Percentiles rank a stretch among this genome's conserved stretches.
These are phyloP conservation scores for Pleurotus citrinopileatus DNA, from an alignment of 768 basidiomycete species.

Conservation along the genomic window DNA sequence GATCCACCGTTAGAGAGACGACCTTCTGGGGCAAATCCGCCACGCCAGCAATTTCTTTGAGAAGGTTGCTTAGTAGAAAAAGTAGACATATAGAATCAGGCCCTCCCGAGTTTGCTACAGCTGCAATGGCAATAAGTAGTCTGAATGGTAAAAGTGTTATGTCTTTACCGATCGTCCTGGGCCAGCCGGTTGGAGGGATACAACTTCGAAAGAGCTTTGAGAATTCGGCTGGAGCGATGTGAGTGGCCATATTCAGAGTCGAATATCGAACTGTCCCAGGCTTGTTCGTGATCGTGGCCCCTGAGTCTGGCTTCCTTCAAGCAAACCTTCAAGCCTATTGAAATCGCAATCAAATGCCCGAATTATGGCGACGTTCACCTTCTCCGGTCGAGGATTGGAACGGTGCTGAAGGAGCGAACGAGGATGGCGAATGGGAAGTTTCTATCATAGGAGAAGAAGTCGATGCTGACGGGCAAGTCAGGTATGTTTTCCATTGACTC, in stretches of 20 bases:
- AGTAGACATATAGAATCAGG: slow-evolving; percentile 81
- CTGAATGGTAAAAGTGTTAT: neutral
- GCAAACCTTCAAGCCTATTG: no score
- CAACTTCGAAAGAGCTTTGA: slow-evolving; percentile 40
- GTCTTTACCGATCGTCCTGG: slow-evolving; percentile 38
- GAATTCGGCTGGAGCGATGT: slow-evolving; percentile 51
- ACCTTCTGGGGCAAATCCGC: slow-evolving; percentile 24
- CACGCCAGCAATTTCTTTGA: slow-evolving; percentile 23
- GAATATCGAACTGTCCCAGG: no score
- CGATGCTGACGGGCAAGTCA: slow-evolving; percentile 23
- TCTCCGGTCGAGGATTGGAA: slow-evolving; percentile 3
- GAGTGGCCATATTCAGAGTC: slow-evolving; percentile 7
- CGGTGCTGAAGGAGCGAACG: slow-evolving; percentile 24
- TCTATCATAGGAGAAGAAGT: slow-evolving; percentile 41
- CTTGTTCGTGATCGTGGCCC: no score
- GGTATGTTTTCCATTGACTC: slow-evolving; percentile 21
- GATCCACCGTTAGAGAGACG: slow-evolving; percentile 65
- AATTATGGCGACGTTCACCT: slow-evolving; percentile 9
- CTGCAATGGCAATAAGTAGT: slow-evolving; percentile 29
- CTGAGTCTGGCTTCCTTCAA: no score
- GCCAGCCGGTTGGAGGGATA: slow-evolving; percentile 50
- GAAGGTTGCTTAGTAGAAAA: slow-evolving; percentile 54
- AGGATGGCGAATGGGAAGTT: slow-evolving; percentile 26
- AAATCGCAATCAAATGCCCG: no score
- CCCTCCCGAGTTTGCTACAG: slow-evolving; percentile 78